A percentile compares a stretch with the other conserved stretches of the same genome.
phyloP scores from a whole-genome alignment of 2,329 filamentous ascomycete species.

The Ceratocystis alfenasii region DNA sequence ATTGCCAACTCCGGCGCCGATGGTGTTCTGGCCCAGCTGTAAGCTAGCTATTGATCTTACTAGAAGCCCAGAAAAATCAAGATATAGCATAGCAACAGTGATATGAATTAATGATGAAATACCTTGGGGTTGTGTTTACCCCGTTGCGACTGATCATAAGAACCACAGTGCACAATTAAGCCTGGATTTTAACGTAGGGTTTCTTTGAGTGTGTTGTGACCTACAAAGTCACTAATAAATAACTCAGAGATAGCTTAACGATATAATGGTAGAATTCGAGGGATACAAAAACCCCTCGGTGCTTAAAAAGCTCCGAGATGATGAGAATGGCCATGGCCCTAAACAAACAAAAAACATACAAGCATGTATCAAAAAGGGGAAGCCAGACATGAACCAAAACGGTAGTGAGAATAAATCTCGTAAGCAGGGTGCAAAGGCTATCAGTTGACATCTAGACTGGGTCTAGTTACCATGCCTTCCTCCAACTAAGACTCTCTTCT shows the following conservation, averaged over 20 bases:
- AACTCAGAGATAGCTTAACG: not conserved
- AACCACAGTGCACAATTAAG: not conserved
- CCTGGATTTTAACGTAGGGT: no score
- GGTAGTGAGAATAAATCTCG: not conserved
- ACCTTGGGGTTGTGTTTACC: not conserved
- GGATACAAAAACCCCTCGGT: not conserved
- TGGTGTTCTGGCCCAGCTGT: conserved; percentile 43
- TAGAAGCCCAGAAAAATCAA: not conserved
- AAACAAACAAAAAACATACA: not conserved
- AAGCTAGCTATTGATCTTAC: conserved; percentile 23
- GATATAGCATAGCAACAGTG: conserved; percentile 2
- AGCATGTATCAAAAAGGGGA: not conserved
- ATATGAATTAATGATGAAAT: conserved; percentile 14
- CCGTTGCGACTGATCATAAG: not conserved
- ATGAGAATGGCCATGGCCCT: not conserved
- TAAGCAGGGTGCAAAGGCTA: not conserved
- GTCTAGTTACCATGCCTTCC: not conserved
- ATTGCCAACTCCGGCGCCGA: conserved; percentile 42
- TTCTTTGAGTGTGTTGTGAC: not conserved
- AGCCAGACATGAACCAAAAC: not conserved
- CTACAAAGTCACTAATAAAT: not conserved
- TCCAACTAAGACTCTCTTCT: not conserved
- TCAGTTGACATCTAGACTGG: not conserved
- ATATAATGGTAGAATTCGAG: not conserved
- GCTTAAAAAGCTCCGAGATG: not conserved